Conservation (phyloP, 1,284 basidiomycete genomes). For the Ceratobasidium theobromae region DNA sequence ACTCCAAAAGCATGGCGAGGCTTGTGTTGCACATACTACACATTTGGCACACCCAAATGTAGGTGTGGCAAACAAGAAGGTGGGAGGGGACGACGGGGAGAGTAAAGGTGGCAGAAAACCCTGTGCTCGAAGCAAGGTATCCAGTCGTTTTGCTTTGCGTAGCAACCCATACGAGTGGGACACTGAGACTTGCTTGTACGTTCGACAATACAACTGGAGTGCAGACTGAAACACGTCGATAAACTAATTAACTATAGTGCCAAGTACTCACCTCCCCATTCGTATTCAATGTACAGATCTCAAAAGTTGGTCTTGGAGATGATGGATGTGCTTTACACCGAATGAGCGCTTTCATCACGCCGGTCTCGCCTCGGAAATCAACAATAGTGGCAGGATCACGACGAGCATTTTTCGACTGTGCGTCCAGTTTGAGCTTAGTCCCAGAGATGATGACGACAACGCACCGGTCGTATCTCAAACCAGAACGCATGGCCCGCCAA, state of each 20-base stretch:
- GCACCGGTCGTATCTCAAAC: conserved; percentile 83
- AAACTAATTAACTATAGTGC: too few species aligned
- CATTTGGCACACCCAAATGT: conserved; percentile 37
- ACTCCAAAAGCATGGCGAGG: conserved; percentile 47
- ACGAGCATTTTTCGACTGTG: conserved; percentile 71
- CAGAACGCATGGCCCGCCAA: conserved; percentile 77
- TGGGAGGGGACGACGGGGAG: background rate
- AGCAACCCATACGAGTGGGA: conserved; percentile 76
- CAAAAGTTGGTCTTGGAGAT: conserved; percentile 67
- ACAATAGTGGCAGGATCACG: conserved; percentile 64
- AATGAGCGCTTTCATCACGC: conserved; percentile 77
- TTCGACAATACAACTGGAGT: conserved; percentile 78
- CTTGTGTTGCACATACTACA: conserved; percentile 45
- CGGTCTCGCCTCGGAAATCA: conserved; percentile 85
- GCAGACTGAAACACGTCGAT: conserved; percentile 68
- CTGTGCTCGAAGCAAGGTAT: conserved; percentile 54
- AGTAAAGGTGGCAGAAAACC: conserved; percentile 19
- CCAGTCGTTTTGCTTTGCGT: conserved; percentile 81
- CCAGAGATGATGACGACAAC: conserved; percentile 45
- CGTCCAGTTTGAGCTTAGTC: conserved; percentile 7
- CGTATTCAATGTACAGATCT: conserved; percentile 83
- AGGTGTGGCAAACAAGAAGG: background rate
- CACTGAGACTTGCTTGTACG: conserved; percentile 77
- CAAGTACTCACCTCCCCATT: conserved; percentile 63
- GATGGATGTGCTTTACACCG: conserved; percentile 82